Base-by-base conservation (phyloP, 108 stramenopile genomes). In the Fistulifera pelliculosa region DNA sequence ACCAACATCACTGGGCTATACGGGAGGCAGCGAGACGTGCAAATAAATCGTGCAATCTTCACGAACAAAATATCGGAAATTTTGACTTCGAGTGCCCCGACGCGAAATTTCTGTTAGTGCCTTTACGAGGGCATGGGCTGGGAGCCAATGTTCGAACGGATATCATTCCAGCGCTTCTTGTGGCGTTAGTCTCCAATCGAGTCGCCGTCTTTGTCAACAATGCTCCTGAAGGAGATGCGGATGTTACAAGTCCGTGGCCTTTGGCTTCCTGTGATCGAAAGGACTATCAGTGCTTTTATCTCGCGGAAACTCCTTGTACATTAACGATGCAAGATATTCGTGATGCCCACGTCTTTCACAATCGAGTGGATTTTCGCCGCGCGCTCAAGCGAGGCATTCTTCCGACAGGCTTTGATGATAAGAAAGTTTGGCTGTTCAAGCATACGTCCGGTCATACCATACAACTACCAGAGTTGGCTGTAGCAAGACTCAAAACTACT, bases 1-100 rank as follows among this genome's bases (percentile, higher is more conserved):
- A 79, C 49, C 77, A 74, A 58, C 65, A 74, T 49, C 24, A 15
- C 21, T 57, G 35, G 11, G 73, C 73, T 8, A 19, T 68, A 12
- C 11, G n/a, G 10, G 77, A 79, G 54, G 69, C 66, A 2, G 42
- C 48, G 60, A 11, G 22, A 3, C 58, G 76, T 43, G 16, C 12
- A 4, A n/a, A 26, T 0, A 22, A 56, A 23, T n/a, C n/a, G n/a
- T 38, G 11, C 15, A 25, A 22, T 50, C 27, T 44, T 4, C 15
- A 5, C 5, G 38, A 38, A 16, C 16, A 17, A 39, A 19, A 6
- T n/a, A 28, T 68, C 10, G 60, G 66, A 10, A 25, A 27, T 10
- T 61, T 55, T 38, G 66, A 68, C 35, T 68, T 54, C 41, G 66
- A 68, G 44, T 68, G 66, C 24, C 52, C 53, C 53, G 23, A 47